Evolutionary conservation across 2,329 filamentous ascomycete species (phyloP), one percentile per base, ranked within the genome.

Genomic region (Didymella lethalis): DNA sequence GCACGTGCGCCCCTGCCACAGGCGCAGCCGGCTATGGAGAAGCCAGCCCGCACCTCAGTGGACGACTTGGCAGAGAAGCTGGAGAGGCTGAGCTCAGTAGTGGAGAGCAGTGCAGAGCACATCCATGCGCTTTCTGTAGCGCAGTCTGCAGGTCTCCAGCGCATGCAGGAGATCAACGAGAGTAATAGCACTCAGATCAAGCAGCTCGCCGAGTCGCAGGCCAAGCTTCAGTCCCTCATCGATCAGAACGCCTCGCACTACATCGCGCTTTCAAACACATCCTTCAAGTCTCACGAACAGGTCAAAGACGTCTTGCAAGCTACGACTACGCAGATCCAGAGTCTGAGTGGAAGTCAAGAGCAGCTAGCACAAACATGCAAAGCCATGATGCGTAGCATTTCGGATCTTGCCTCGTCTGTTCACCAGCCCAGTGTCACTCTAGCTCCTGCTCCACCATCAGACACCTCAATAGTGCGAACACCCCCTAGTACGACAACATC

Each of bases 121-220:
- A 75, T 76, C 28, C 67, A 67, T 4, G 74, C 74, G 5, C 69
- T 76, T 6, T 67, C 63, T 3, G 73, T 75, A 8, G 74, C 73
- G 10, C 74, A 76, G 43, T 75, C 72, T 10, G 64, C 64, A 2
- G 74, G 74, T 6, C 66, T 76, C 2, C 68, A 73, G 49, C 66
- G 64, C 43, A 76, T 76, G 74, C 74, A 76, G 44, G 71, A 75
- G 44, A 75, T 76, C 60, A 75, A 75, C 48, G 73, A 76, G 46
- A 69, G 72, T 7, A 75, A 72, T 51, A 65, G 64, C 20, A 68
- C 69, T 5, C 74, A 76, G 53, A 75, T 76, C 54, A 76, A 75
- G 56, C 65, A 65, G 2, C 69, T 76, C 0, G 67, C 72, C 2
- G 71, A 73, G 34, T 64, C 66, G 10, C 74, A 75, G 53, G 61